phyloP scores from a whole-genome alignment of 2,329 filamentous ascomycete species.

The Septoria petroselini region DNA sequence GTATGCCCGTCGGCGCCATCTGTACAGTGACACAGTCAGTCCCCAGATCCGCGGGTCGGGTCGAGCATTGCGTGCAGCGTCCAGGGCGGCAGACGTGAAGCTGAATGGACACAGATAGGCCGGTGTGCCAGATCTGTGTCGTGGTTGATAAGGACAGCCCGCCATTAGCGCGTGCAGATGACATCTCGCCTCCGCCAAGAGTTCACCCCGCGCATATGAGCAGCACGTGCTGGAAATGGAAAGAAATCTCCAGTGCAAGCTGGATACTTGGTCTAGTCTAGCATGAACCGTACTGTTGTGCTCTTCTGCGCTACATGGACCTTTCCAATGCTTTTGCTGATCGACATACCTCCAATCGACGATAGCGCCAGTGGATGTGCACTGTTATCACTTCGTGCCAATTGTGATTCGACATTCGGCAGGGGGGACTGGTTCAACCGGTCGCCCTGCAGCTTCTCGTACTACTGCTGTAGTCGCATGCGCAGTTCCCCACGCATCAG shows the following conservation, averaged over 20 bases:
- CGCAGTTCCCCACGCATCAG: no score
- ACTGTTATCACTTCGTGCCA: no score
- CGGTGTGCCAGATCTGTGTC: neutral
- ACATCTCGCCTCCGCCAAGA: conserved; percentile 1
- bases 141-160: conserved; percentile 9
- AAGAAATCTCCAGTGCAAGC: neutral
- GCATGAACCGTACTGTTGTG: no score
- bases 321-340: no score
- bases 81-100: neutral
- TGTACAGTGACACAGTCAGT: conserved; percentile 11
- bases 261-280: neutral
- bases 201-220: conserved; percentile 5
- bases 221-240: conserved; percentile 2
- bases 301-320: no score
- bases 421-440: no score
- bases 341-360: no score
- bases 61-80: conserved; percentile 15
- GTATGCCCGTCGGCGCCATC: neutral
- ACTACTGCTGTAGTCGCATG: no score
- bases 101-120: conserved; percentile 15
- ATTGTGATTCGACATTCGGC: no score
- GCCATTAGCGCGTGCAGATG: conserved; percentile 1
- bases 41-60: conserved; percentile 10
- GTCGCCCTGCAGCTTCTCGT: no score
- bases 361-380: no score